These are phyloP conservation scores for Artemisia tridentata DNA, from an alignment of 129 eudicot species.

Conservation along the genomic window DNA sequence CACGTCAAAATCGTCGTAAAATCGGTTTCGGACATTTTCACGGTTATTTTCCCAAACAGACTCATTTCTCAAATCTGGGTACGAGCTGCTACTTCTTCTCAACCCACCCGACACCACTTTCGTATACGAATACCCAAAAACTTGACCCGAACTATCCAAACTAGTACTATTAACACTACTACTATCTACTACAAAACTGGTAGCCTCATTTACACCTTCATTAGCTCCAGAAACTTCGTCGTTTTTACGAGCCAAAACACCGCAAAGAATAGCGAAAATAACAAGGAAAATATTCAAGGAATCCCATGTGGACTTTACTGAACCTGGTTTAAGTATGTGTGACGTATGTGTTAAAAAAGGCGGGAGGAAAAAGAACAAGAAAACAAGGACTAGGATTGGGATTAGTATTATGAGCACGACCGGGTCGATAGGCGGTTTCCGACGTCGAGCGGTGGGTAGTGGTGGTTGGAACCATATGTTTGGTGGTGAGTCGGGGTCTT, in stretches of 20 bases:
- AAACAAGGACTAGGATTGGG: constrained; percentile 43
- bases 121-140: constrained; percentile 41
- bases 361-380: constrained; percentile 46
- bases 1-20: constrained; percentile 57
- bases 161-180: background rate
- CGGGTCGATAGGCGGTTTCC: constrained; percentile 46
- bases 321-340: constrained; percentile 45
- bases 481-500: constrained; percentile 47
- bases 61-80: constrained; percentile 60
- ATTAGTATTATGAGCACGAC: constrained; percentile 53
- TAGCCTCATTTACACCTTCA: background rate
- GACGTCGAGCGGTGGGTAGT: constrained; percentile 38
- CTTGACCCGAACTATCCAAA: constrained; percentile 16
- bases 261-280: constrained; percentile 70
- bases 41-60: constrained; percentile 42
- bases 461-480: constrained; percentile 50
- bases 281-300: constrained; percentile 61
- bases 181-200: constrained; percentile 16
- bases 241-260: constrained; percentile 58
- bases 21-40: constrained; percentile 33
- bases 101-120: constrained; percentile 32
- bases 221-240: constrained; percentile 38
- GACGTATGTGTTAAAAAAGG: constrained; percentile 56
- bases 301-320: constrained; percentile 65
- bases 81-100: constrained; percentile 71